Evolutionary conservation across 164 flowering plant species (phyloP), one percentile per base, ranked within the genome.

Genomic region (grape (Vitis vinifera)): DNA sequence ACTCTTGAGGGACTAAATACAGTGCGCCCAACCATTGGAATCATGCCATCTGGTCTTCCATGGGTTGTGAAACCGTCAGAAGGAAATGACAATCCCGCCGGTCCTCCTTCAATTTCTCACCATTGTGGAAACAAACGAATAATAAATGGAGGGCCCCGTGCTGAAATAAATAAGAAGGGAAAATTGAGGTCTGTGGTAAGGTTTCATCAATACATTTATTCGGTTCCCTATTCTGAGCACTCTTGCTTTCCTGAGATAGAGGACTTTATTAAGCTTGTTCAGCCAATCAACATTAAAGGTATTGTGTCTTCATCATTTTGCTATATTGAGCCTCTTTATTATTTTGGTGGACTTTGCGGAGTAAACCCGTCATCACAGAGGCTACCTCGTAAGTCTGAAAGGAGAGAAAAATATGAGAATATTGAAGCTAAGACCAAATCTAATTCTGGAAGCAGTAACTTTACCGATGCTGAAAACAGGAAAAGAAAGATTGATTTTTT

Each of bases 1-100:
- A 91, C 95, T 63, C 77, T 93, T 6, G 84, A 88, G 80, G 86
- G 81, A 52, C 70, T 93, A 59, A 91, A 94, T 72, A 52, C 50
- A 31, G 73, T 80, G 63, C 81, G 80, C 27, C 94, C 97, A 59
- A 94, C 98, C 51, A 90, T 94, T 29, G 98, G 97, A 66, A 86
- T 94, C 67, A 83, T 94, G 91, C 94, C 97, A 31, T 90, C 98
- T 68, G 98, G 98, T 73, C 96, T 89, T 77, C 96, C 98, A 63
- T 88, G 94, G 93, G 72, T 78, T 16, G 63, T 62, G 51, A 87
- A 71, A 66, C 73, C 81, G 51, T 16, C 49, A 16, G 67, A 77
- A 65, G 75, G 79, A 51, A 74, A 73, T 72, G 81, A 67, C 1
- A 72, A 62, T 65, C 68, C 73, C 64, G 66, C 47, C 76, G 76